A percentile compares a stretch with the other conserved stretches of the same genome.
Evolutionary conservation across 164 flowering plant genomes (phyloP).

Genomic region (Platanus orientalis): DNA sequence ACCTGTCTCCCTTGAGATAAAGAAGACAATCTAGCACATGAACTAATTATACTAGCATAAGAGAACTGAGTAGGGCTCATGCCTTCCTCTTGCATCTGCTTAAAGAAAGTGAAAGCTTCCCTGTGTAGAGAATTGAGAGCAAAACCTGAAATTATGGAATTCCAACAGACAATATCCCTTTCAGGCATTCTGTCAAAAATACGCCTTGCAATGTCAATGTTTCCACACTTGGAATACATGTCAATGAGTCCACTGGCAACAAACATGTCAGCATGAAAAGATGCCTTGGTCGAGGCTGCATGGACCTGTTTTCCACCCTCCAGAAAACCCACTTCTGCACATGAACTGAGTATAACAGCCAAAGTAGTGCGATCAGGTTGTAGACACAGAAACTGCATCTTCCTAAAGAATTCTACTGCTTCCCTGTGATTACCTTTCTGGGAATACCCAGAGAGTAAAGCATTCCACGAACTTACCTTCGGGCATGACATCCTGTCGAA

Average conservation of each 20-base stretch:
- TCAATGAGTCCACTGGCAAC: conserved; percentile 74
- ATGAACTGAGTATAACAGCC: conserved; percentile 63
- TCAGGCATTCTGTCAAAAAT: conserved; percentile 42
- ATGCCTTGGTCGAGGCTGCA: conserved; percentile 38
- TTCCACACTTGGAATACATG: conserved; percentile 68
- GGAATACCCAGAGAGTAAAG: conserved; percentile 63
- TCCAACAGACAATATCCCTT: conserved; percentile 71
- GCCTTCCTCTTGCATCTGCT: conserved; percentile 46
- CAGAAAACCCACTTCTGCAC: conserved; percentile 53
- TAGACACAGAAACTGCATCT: conserved; percentile 64
- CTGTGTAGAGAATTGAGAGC: conserved; percentile 45
- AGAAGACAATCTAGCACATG: conserved; percentile 51
- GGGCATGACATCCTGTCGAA: conserved; percentile 45
- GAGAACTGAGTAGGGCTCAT: conserved; percentile 59
- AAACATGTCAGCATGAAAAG: conserved; percentile 37
- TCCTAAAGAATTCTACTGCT: conserved; percentile 54
- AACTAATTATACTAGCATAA: conserved; percentile 50
- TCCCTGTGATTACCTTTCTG: conserved; percentile 48
- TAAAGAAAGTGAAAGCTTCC: conserved; percentile 59
- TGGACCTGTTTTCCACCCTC: conserved; percentile 76
- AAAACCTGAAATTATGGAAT: conserved; percentile 67
- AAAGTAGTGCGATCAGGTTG: conserved; percentile 61
- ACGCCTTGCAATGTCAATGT: conserved; percentile 35
- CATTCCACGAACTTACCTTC: conserved; percentile 71
- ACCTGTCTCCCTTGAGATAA: conserved; percentile 55